phyloP scores from a whole-genome alignment of 1,139 yeast genomes.

The Petasospora fabianii region DNA sequence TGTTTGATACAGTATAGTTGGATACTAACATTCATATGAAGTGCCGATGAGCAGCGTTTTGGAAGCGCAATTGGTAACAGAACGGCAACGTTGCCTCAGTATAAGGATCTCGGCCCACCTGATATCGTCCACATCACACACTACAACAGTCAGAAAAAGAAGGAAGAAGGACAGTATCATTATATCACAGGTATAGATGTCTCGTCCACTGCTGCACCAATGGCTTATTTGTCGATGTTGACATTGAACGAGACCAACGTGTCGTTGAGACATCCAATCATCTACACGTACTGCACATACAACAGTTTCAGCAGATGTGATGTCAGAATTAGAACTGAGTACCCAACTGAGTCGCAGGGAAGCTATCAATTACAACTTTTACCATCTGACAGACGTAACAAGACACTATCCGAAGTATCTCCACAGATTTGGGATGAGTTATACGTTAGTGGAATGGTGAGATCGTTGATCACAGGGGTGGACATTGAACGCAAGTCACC shows the following conservation, averaged over 20 bases:
- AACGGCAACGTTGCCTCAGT: constrained; percentile 35
- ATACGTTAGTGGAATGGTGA: constrained; percentile 67
- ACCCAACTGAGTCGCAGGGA: constrained; percentile 41
- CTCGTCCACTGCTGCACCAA: constrained; percentile 55
- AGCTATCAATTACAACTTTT: constrained; percentile 27
- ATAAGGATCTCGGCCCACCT: constrained; percentile 73
- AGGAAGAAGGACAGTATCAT: constrained; percentile 42
- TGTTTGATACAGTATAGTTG: background rate
- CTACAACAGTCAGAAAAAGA: constrained; percentile 34
- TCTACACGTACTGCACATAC: constrained; percentile 60
- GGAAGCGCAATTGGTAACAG: constrained; percentile 43
- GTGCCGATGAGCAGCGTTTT: constrained; percentile 21
- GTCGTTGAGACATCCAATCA: constrained; percentile 38
- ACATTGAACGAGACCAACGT: constrained; percentile 37
- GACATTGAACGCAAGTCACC: constrained; percentile 62
- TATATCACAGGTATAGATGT: constrained; percentile 58
- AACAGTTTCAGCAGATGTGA: constrained; percentile 68
- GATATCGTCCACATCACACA: constrained; percentile 74
- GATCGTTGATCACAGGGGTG: constrained; percentile 68
- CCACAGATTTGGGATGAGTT: constrained; percentile 71
- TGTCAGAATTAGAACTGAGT: constrained; percentile 62
- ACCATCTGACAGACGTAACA: constrained; percentile 34
- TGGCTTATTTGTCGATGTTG: constrained; percentile 73
- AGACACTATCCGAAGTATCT: constrained; percentile 27
- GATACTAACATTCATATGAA: constrained; percentile 2